A percentile compares a stretch with the other conserved stretches of the same genome.
These are phyloP conservation scores for Mallotus repandus DNA, from an alignment of 441 rosid species.

Conservation along the genomic window DNA sequence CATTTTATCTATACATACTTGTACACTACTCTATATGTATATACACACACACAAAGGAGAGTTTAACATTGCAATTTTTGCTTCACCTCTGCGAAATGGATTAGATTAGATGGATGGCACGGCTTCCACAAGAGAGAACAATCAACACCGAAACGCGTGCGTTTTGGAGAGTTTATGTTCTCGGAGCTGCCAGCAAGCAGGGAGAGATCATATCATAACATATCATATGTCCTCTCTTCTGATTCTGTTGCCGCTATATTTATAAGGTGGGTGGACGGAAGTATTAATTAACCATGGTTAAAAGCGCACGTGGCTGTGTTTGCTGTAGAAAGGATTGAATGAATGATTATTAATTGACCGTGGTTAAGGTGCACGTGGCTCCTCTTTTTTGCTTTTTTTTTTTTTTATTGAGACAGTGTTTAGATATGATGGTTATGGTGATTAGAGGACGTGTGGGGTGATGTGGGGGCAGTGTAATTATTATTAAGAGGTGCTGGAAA, in stretches of 20 bases:
- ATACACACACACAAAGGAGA: neutral
- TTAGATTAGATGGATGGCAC: neutral
- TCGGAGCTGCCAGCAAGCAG: no score
- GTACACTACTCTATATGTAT: no score
- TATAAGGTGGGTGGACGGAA: neutral
- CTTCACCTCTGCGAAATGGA: conserved; percentile 15
- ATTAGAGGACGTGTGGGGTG: conserved; percentile 16
- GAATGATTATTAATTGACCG: neutral
- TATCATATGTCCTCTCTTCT: neutral
- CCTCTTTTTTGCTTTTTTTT: neutral
- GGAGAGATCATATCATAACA: no score
- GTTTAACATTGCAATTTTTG: neutral
- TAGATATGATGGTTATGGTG: conserved; percentile 19
- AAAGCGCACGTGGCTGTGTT: conserved; percentile 31
- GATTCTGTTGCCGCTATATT: neutral
- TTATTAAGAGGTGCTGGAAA: neutral
- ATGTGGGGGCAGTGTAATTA: neutral
- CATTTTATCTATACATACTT: conserved; percentile 8
- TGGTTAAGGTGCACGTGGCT: conserved; percentile 17
- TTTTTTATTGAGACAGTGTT: no score
- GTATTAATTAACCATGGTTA: conserved; percentile 15
- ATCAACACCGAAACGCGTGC: conserved; percentile 42
- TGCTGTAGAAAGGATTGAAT: neutral
- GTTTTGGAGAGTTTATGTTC: neutral
- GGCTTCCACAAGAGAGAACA: neutral